A percentile compares a stretch with the other conserved stretches of the same genome.
These are phyloP conservation scores for Pseudonitzschia pungens DNA, from an alignment of 108 stramenopile species.

Conservation along the genomic window DNA sequence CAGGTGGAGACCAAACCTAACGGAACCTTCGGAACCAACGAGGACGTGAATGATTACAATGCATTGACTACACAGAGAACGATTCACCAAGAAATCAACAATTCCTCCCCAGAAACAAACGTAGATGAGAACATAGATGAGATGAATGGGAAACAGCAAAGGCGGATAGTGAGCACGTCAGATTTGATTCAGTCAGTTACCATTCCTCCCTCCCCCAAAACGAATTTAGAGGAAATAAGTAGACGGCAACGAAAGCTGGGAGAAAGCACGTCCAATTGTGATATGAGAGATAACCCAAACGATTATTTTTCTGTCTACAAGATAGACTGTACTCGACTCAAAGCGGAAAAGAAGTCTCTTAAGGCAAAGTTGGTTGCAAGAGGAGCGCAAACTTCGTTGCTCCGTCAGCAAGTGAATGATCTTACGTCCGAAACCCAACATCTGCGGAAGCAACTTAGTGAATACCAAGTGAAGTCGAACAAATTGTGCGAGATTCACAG, in stretches of 20 bases:
- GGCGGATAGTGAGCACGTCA: no score
- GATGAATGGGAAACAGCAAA: no score
- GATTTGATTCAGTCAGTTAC: no score
- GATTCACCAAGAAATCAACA: neutral
- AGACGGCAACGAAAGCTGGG: neutral
- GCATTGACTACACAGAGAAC: neutral
- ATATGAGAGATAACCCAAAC: neutral
- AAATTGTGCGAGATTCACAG: slow-evolving; percentile 14
- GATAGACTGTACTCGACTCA: neutral
- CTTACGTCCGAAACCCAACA: slow-evolving; percentile 18
- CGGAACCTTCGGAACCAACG: neutral
- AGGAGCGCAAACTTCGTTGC: slow-evolving; percentile 4
- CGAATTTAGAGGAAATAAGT: neutral
- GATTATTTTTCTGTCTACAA: neutral
- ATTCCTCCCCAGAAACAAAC: no score
- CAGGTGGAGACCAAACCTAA: neutral
- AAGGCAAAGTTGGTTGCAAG: slow-evolving; percentile 4
- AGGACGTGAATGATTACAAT: neutral
- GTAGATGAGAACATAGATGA: no score
- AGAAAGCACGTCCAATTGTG: neutral
- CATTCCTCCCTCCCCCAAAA: neutral
- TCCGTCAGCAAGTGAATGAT: slow-evolving; percentile 25
- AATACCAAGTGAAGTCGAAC: slow-evolving; percentile 18
- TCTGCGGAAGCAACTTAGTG: slow-evolving; percentile 16
- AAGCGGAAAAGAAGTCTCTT: neutral